A percentile compares a stretch with the other conserved stretches of the same genome.
Conservation (phyloP, 2,329 filamentous ascomycete genomes). For the Penicillium sp. region DNA sequence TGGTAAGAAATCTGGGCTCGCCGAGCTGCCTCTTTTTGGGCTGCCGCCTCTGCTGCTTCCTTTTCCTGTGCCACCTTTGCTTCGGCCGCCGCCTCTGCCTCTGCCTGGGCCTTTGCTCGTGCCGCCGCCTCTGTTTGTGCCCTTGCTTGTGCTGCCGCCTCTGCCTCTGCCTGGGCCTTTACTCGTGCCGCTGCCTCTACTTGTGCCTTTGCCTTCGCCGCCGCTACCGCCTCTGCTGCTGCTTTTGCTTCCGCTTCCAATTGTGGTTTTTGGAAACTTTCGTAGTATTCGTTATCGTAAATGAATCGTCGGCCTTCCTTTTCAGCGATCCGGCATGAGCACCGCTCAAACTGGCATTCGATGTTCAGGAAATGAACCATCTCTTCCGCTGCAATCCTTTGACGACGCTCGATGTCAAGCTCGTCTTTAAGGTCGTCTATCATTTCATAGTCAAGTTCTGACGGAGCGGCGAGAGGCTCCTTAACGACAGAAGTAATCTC, state of each 20-base stretch:
- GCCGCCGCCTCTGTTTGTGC: neutral
- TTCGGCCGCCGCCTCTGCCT: neutral
- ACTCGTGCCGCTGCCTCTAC: neutral
- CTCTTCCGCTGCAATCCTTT: slow-evolving; percentile 55
- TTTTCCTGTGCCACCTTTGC: neutral
- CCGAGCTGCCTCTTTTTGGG: slow-evolving; percentile 1
- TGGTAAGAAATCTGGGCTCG: neutral
- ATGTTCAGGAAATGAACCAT: slow-evolving; percentile 54
- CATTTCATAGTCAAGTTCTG: slow-evolving; percentile 41
- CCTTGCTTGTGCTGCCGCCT: neutral
- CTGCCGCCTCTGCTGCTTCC: neutral
- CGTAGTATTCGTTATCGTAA: slow-evolving; percentile 37
- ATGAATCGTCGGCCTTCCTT: slow-evolving; percentile 39
- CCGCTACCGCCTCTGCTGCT: neutral
- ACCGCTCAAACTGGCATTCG: slow-evolving; percentile 51
- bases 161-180: neutral
- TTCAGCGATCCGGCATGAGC: slow-evolving; percentile 49
- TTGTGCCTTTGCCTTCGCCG: neutral
- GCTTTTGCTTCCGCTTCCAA: slow-evolving; percentile 14
- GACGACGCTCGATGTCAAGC: slow-evolving; percentile 51
- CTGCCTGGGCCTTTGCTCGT: neutral
- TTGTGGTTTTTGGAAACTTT: slow-evolving; percentile 21
- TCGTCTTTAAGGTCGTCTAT: slow-evolving; percentile 50
- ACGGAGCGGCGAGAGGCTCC: slow-evolving; percentile 23
- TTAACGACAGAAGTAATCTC: slow-evolving; percentile 23